phyloP scores from a whole-genome alignment of 2,329 filamentous ascomycete species.

The Diaporthe velutina region DNA sequence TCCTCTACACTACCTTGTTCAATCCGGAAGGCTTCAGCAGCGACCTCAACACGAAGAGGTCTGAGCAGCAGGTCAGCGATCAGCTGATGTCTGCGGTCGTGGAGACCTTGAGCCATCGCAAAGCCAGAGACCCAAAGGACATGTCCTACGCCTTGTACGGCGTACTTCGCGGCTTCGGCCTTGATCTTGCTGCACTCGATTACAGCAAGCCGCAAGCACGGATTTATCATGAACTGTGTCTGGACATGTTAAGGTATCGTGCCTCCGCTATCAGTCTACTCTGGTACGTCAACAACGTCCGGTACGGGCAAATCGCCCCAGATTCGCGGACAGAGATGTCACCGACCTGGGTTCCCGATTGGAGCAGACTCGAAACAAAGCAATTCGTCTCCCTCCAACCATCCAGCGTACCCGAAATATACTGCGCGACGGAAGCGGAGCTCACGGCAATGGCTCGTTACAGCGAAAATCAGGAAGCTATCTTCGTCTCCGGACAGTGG shows the following conservation, averaged over 20 bases:
- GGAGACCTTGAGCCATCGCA: not conserved
- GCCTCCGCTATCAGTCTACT: not conserved
- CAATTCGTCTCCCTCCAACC: not conserved
- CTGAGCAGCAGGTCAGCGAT: not conserved
- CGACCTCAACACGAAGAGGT: not conserved
- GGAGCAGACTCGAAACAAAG: not conserved
- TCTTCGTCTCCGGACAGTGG: not conserved
- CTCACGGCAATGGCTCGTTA: no score
- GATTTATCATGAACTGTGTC: constrained; percentile 1
- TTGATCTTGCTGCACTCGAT: not conserved
- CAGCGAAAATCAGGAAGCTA: not conserved
- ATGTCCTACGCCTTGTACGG: not conserved
- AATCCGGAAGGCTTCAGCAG: not conserved
- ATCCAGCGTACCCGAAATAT: not conserved
- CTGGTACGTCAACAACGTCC: not conserved
- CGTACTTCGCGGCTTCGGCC: not conserved
- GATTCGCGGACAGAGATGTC: not conserved
- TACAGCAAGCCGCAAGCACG: not conserved
- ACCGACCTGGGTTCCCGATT: not conserved
- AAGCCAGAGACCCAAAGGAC: constrained; percentile 1
- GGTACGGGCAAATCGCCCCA: not conserved
- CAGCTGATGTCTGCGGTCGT: not conserved
- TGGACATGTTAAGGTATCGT: not conserved
- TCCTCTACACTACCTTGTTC: not conserved
- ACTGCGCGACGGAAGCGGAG: not conserved